phyloP scores from a whole-genome alignment of 306 rosid genomes.

The Corylus americana region DNA sequence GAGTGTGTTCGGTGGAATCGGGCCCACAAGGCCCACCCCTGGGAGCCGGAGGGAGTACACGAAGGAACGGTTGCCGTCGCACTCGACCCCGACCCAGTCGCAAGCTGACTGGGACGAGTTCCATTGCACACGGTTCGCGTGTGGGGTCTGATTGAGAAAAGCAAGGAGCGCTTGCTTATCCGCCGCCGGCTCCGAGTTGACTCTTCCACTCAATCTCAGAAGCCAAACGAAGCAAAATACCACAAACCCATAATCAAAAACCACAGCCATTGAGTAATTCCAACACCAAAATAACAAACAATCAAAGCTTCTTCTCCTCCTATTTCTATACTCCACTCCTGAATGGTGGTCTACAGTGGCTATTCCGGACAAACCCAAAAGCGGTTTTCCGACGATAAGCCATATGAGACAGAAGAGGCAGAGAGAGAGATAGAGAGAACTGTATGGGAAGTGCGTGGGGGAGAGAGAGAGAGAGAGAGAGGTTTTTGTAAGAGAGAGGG shows the following conservation, averaged over 20 bases:
- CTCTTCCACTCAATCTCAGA: slow-evolving; percentile 32
- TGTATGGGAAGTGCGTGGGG: slow-evolving; percentile 12
- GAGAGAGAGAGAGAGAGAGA: neutral
- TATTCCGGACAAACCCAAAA: slow-evolving; percentile 25
- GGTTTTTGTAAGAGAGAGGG: slow-evolving; percentile 30
- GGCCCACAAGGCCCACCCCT: slow-evolving; percentile 78
- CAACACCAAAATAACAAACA: slow-evolving; percentile 10
- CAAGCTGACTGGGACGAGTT: slow-evolving; percentile 75
- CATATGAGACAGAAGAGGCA: slow-evolving; percentile 31
- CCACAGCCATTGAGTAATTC: slow-evolving; percentile 38
- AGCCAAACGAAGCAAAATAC: slow-evolving; percentile 18
- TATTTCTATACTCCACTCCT: neutral
- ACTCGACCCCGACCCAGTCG: slow-evolving; percentile 77
- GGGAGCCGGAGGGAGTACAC: slow-evolving; percentile 72
- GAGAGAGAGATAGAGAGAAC: slow-evolving; percentile 20
- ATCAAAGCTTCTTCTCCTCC: neutral
- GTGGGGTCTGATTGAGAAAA: slow-evolving; percentile 59
- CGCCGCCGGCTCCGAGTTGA: slow-evolving; percentile 66
- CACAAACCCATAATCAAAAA: slow-evolving; percentile 13
- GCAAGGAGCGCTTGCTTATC: slow-evolving; percentile 91
- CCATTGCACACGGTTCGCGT: slow-evolving; percentile 76
- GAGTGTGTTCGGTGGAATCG: slow-evolving; percentile 62
- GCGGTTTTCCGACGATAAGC: slow-evolving; percentile 40
- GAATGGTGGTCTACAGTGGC: slow-evolving; percentile 5
- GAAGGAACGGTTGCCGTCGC: slow-evolving; percentile 49